Evolutionary conservation across 225 moss, liverwort and hornwort genomes (phyloP), one percentile per base, ranked within the genome.

Genomic region (Physcomitrellopsis africana): DNA sequence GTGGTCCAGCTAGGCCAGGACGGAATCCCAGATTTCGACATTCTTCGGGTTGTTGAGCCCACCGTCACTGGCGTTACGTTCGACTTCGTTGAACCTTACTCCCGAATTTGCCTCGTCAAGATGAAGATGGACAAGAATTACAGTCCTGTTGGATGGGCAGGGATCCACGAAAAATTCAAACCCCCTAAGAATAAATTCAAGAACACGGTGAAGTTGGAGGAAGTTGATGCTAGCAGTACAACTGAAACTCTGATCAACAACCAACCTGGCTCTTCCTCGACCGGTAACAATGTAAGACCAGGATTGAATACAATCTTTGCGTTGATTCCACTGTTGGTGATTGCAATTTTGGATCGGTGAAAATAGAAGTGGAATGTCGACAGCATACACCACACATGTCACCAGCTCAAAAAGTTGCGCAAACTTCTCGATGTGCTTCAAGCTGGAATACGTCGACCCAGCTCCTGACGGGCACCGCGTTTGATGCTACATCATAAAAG

Each of bases 101-200:
- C 84, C 14, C 51, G 86, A 22, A 74, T 89, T 68, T 81, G 81
- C 51, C 68, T 86, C 5, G 14, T 84, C 4, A 86, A 72, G 17
- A 69, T 82, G 26, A 84, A 86, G 56, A 74, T 80, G 81, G 81
- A 84, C 12, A 81, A 70, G 41, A 72, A 74, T 5, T 84, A 61
- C 10, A 77, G 70, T 5, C 81, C 81, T 32, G 10, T 78, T 0
- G 81, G 81, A 0, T 84, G 77, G 81, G 60, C 44, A 10, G 71
- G 74, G 12, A 59, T 84, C 13, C 51, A 74, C 19, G 49, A 84
- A 0, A 84, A 78, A 27, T 77, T 78, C 41, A 51, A 78, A 0
- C 84, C 81, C 1, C 72, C 81, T 0, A 75, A 84, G 0, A 65
- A 77, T 3, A 75, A 67, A n/a, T 81, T 77, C 66, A 71, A 81